Conservation (phyloP, 2,329 filamentous ascomycete genomes). For the Keithomyces neogunnii region DNA sequence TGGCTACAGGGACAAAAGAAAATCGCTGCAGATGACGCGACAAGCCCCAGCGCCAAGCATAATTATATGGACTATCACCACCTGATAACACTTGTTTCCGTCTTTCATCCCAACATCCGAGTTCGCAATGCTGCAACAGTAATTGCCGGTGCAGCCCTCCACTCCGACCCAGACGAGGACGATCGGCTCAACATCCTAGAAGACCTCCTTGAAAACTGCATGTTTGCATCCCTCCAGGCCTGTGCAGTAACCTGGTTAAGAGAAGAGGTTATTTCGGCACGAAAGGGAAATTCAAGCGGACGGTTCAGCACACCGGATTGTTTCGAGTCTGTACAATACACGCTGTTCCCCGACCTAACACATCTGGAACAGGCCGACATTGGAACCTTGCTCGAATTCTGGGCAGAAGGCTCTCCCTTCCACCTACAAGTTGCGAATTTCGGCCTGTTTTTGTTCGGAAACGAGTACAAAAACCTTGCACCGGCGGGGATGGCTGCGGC, state of each 20-base stretch:
- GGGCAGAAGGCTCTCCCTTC: conserved; percentile 43
- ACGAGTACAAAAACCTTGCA: conserved; percentile 36
- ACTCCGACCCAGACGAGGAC: conserved; percentile 50
- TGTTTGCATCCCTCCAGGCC: conserved; percentile 53
- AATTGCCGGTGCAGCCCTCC: conserved; percentile 45
- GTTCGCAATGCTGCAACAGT: conserved; percentile 47
- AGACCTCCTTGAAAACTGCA: conserved; percentile 57
- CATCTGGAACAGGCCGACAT: conserved; percentile 33
- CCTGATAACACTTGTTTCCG: conserved; percentile 45
- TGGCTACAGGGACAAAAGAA: conserved; percentile 46
- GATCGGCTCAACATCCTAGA: conserved; percentile 53
- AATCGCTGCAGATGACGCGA: conserved; percentile 20
- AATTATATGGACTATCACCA: conserved; percentile 55
- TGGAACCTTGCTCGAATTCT: conserved; percentile 40
- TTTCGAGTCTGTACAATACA: conserved; percentile 52
- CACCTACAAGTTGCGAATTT: conserved; percentile 55
- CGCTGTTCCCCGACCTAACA: conserved; percentile 50
- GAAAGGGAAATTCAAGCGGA: conserved; percentile 19
- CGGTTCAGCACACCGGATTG: conserved; percentile 45
- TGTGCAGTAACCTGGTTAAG: conserved; percentile 56
- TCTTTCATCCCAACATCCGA: conserved; percentile 46
- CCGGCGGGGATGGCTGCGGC: conserved; percentile 48
- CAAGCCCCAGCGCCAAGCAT: conserved; percentile 19
- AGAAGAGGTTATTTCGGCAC: conserved; percentile 49
- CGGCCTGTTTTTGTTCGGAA: conserved; percentile 44